A percentile compares a stretch with the other conserved stretches of the same genome.
Evolutionary conservation across 2,329 filamentous ascomycete genomes (phyloP).

Genomic region (Cladophialophora chaetospira): DNA sequence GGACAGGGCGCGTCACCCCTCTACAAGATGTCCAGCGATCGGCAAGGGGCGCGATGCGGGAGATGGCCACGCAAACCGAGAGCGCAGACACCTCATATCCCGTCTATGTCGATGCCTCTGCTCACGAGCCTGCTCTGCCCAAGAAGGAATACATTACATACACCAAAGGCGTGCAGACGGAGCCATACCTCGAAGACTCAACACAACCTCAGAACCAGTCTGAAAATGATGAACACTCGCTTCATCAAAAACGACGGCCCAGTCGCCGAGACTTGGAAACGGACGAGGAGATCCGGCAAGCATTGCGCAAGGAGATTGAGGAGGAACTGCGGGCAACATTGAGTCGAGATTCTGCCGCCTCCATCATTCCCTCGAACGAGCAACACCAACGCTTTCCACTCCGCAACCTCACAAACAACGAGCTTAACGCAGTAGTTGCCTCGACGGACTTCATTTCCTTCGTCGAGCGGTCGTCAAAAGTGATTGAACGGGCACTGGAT

Average conservation of each 20-base stretch:
- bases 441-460: slow-evolving; percentile 95
- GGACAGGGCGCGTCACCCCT: slow-evolving; percentile 75
- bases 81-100: slow-evolving; percentile 73
- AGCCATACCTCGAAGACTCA: slow-evolving; percentile 49
- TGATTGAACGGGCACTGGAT: slow-evolving; percentile 92
- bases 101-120: slow-evolving; percentile 77
- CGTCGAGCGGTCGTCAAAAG: slow-evolving; percentile 91
- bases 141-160: slow-evolving; percentile 84
- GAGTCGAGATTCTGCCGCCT: slow-evolving; percentile 37
- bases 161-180: slow-evolving; percentile 94
- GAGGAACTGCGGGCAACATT: slow-evolving; percentile 77
- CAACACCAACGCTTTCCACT: slow-evolving; percentile 68
- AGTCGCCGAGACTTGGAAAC: slow-evolving; percentile 78
- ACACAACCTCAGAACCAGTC: slow-evolving; percentile 58
- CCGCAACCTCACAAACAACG: slow-evolving; percentile 77
- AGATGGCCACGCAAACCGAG: slow-evolving; percentile 66
- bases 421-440: slow-evolving; percentile 84
- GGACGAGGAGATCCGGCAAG: slow-evolving; percentile 85
- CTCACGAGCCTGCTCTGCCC: slow-evolving; percentile 35
- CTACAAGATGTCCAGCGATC: slow-evolving; percentile 54
- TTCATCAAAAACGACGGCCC: slow-evolving; percentile 67
- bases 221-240: slow-evolving; percentile 65
- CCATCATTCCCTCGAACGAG: slow-evolving; percentile 48
- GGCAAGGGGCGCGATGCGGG: slow-evolving; percentile 45
- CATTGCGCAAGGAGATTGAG: slow-evolving; percentile 84